Conservation (phyloP, 2,329 filamentous ascomycete genomes). For the Lachnellula willkommii region DNA sequence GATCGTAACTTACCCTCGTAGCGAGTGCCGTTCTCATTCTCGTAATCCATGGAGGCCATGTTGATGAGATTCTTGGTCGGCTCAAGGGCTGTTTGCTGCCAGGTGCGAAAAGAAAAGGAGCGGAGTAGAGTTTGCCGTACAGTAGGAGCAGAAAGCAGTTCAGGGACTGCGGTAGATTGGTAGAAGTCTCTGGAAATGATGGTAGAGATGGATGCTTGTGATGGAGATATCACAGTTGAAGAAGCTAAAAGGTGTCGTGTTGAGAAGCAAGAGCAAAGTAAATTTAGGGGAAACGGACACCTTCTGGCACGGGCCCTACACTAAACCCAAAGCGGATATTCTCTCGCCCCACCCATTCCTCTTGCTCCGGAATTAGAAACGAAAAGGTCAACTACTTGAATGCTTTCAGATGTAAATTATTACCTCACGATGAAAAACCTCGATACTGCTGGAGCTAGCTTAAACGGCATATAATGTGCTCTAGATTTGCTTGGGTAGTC, state of each 20-base stretch:
- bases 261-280: background rate
- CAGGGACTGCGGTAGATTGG: constrained; percentile 5
- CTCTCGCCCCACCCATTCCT: too few relatives aligned
- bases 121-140: constrained; percentile 1
- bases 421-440: too few relatives aligned
- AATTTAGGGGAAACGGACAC: background rate
- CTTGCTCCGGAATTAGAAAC: too few relatives aligned
- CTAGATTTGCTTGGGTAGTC: too few relatives aligned
- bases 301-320: too few relatives aligned
- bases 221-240: background rate
- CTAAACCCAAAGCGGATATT: too few relatives aligned
- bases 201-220: background rate
- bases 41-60: constrained; percentile 63
- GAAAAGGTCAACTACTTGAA: too few relatives aligned
- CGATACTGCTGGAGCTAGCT: too few relatives aligned
- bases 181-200: background rate
- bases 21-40: constrained; percentile 59
- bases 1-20: constrained; percentile 52
- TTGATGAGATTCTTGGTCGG: constrained; percentile 19
- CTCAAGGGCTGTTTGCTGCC: background rate
- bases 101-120: constrained; percentile 1
- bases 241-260: too few relatives aligned
- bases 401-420: too few relatives aligned
- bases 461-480: too few relatives aligned
- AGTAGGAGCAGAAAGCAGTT: constrained; percentile 6